Evolutionary conservation across 2,329 filamentous ascomycete genomes (phyloP), one percentile per base, ranked within the genome.

Genomic region (Parastagonospora nodorum): DNA sequence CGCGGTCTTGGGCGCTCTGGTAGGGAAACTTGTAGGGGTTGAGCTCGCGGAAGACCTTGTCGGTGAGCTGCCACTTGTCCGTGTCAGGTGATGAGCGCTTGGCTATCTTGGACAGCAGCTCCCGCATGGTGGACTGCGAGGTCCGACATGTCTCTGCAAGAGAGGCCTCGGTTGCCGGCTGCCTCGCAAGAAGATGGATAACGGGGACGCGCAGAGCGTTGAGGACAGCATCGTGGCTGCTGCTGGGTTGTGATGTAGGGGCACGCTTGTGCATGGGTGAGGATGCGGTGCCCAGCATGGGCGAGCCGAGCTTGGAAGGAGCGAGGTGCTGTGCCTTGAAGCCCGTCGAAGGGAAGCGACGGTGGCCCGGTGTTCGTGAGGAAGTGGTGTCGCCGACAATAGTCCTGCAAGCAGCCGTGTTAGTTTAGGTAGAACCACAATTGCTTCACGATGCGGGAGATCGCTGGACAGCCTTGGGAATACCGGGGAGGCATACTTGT

Each of bases 11-110:
- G 40, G 79, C 64, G 32, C 73, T 78, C 27, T 77, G 78, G 67
- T 86, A 88, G 10, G 77, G 77, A 63, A 87, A 87, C 7, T 78
- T 80, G 77, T 80, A 87, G 8, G 85, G 78, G 61, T 86, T 83
- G 54, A 88, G 73, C 45, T 87, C 84, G 60, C 82, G 83, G 66
- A 81, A 87, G 12, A 75, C 72, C 62, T 82, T 83, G 68, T 86
- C 84, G 30, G 74, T 79, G 54, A 88, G 74, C 59, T 72, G 68
- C 69, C 69, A 73, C 50, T 66, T 69, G 15, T 69, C 67, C 49
- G 77, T 71, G 14, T 78, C 78, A 33, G 80, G 72, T 37, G 78
- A 71, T 42, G 78, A 78, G 57, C 80, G 76, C 48, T 77, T 75
- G 11, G 78, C 82, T 59, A 84, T 78, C 68, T 84, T 85, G 51